A percentile compares a stretch with the other conserved stretches of the same genome.
Evolutionary conservation across 495 filamentous ascomycete genomes (phyloP).

Genomic region (Chaetomium fimeti): DNA sequence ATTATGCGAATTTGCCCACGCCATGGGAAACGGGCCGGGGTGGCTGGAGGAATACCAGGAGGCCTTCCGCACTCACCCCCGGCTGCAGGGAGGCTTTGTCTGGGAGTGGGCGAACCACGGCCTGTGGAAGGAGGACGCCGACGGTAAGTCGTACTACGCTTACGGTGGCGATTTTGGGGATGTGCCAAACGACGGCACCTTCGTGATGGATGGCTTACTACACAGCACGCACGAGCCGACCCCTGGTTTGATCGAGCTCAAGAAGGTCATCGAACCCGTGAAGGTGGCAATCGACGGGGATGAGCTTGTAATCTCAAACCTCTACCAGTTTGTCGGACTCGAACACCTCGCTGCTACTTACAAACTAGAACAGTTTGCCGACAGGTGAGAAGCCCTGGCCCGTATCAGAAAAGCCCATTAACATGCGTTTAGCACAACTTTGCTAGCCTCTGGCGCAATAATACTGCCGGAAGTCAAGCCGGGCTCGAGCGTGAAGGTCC

Average conservation of each 20-base stretch:
- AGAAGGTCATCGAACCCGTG: conserved; percentile 61
- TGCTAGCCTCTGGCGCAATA: conserved; percentile 21
- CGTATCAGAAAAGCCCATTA: not conserved
- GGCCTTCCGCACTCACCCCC: conserved; percentile 54
- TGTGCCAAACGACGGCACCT: conserved; percentile 61
- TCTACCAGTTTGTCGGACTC: conserved; percentile 53
- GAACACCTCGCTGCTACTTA: conserved; percentile 41
- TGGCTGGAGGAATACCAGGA: conserved; percentile 64
- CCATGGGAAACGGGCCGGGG: conserved; percentile 73
- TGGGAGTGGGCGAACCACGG: conserved; percentile 78
- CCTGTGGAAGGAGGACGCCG: conserved; percentile 50
- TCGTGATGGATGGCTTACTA: conserved; percentile 66
- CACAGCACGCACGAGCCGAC: conserved; percentile 57
- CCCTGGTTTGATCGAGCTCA: conserved; percentile 59
- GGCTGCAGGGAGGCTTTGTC: conserved; percentile 66
- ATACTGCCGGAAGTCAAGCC: conserved; percentile 25
- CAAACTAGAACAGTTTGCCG: conserved; percentile 24
- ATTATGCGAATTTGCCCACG: conserved; percentile 67
- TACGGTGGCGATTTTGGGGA: conserved; percentile 71
- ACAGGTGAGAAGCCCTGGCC: conserved; percentile 16
- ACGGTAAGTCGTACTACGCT: conserved; percentile 56
- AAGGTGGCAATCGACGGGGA: conserved; percentile 31
- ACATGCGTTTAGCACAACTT: conserved; percentile 11
- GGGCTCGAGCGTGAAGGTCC: conserved; percentile 14
- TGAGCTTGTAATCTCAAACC: conserved; percentile 44